These are phyloP conservation scores for Salicornia ramosissima DNA, from an alignment of 148 eudicot genomes.

Conservation along the genomic window DNA sequence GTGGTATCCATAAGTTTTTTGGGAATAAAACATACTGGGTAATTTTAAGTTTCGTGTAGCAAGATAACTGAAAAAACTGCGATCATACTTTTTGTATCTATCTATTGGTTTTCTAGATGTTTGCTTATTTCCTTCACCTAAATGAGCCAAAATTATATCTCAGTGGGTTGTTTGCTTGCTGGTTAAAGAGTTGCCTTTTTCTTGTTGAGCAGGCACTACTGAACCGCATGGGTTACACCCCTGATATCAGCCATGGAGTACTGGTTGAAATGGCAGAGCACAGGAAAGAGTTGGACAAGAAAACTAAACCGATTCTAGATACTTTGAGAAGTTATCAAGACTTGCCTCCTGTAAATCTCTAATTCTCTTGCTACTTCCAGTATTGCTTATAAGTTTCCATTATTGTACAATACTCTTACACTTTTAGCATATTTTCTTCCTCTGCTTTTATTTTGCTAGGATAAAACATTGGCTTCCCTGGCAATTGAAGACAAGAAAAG, in stretches of 20 bases:
- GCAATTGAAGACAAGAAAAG: slow-evolving; percentile 96
- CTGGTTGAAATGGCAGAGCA: slow-evolving; percentile 93
- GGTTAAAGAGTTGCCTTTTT: background rate
- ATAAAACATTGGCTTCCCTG: slow-evolving; percentile 85
- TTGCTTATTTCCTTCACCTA: too few species aligned
- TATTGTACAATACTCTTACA: background rate
- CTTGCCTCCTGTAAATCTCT: slow-evolving; percentile 70
- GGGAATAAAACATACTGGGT: too few species aligned
- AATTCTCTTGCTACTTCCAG: background rate
- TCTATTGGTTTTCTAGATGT: background rate
- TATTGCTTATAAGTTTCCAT: background rate
- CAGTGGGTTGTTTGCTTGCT: too few species aligned
- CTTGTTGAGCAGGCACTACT: slow-evolving; percentile 57
- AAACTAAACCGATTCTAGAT: slow-evolving; percentile 86
- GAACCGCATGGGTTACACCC: slow-evolving; percentile 81
- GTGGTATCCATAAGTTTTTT: background rate
- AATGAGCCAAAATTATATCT: too few species aligned
- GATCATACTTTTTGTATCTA: background rate
- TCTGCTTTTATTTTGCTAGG: slow-evolving; percentile 36
- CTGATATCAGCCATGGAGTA: slow-evolving; percentile 88
- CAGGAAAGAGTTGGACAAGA: slow-evolving; percentile 83
- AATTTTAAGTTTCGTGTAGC: background rate
- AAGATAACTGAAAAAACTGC: background rate
- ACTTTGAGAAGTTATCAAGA: slow-evolving; percentile 96
- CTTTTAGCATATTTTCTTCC: slow-evolving; percentile 7